These are phyloP conservation scores for Vigna radiata DNA, from an alignment of 306 rosid species.

Conservation along the genomic window DNA sequence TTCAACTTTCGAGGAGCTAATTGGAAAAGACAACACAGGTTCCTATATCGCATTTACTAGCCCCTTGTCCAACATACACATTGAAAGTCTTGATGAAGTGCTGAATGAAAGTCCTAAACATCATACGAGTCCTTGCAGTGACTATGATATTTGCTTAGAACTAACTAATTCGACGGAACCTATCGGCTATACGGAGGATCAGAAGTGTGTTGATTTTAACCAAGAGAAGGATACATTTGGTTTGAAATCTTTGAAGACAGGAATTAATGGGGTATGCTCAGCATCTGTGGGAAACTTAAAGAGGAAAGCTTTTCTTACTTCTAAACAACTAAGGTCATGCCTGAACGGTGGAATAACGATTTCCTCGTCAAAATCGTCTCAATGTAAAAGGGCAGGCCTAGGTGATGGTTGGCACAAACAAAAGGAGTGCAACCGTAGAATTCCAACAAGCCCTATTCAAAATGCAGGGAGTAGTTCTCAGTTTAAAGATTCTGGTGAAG, in stretches of 20 bases:
- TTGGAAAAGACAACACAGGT: neutral
- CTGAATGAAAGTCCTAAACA: neutral
- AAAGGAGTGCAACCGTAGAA: slow-evolving; percentile 9
- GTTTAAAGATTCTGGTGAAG: neutral
- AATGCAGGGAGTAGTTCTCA: slow-evolving; percentile 21
- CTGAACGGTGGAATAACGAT: slow-evolving; percentile 1
- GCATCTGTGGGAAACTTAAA: slow-evolving; percentile 4
- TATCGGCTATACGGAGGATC: neutral
- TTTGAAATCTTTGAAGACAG: neutral
- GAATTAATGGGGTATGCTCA: neutral
- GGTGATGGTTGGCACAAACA: neutral
- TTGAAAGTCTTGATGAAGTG: neutral
- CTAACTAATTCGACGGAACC: neutral
- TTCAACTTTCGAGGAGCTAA: slow-evolving; percentile 1
- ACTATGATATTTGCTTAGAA: neutral
- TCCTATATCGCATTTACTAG: neutral
- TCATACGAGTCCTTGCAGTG: neutral
- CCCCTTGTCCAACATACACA: neutral
- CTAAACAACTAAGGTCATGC: slow-evolving; percentile 37
- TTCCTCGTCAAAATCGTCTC: slow-evolving; percentile 11
- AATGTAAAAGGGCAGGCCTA: neutral
- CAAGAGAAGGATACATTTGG: neutral
- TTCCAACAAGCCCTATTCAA: slow-evolving; percentile 37
- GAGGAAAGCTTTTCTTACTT: slow-evolving; percentile 24
- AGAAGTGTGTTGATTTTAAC: neutral